phyloP scores from a whole-genome alignment of 768 basidiomycete genomes.

The Amanita muscaria region DNA sequence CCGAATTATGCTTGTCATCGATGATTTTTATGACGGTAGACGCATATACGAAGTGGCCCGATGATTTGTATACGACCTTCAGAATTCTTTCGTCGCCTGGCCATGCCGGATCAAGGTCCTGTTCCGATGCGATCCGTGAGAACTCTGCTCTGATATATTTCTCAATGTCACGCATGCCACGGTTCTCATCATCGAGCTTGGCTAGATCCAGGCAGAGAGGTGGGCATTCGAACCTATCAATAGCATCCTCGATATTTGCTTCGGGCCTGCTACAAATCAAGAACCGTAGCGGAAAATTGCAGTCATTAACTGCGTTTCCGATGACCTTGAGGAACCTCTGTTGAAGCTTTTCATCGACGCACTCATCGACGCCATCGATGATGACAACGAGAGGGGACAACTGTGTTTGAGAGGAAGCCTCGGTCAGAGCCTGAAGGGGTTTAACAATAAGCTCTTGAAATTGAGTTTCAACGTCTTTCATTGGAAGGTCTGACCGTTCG shows the following conservation, averaged over 20 bases:
- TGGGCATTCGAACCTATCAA: background rate
- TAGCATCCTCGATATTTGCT: background rate
- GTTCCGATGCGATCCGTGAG: background rate
- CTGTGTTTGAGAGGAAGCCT: background rate
- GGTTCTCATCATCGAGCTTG: background rate
- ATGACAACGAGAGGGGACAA: background rate
- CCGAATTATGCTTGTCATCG: background rate
- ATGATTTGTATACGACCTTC: background rate
- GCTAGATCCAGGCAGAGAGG: background rate
- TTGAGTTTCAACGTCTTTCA: background rate
- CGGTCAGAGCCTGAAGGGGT: background rate
- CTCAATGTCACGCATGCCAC: background rate
- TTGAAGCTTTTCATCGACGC: too few species aligned
- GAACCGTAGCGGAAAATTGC: background rate
- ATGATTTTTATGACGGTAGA: background rate
- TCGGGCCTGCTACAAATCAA: too few species aligned
- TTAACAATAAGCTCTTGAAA: too few species aligned
- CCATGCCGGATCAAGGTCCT: background rate
- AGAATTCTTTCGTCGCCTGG: background rate
- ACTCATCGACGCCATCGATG: too few species aligned
- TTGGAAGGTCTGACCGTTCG: background rate
- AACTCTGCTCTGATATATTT: background rate
- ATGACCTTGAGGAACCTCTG: too few species aligned
- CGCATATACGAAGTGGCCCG: too few species aligned
- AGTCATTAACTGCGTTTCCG: too few species aligned